Evolutionary conservation across 768 basidiomycete species (phyloP).

Genomic region (Kwoniella dejecticola): DNA sequence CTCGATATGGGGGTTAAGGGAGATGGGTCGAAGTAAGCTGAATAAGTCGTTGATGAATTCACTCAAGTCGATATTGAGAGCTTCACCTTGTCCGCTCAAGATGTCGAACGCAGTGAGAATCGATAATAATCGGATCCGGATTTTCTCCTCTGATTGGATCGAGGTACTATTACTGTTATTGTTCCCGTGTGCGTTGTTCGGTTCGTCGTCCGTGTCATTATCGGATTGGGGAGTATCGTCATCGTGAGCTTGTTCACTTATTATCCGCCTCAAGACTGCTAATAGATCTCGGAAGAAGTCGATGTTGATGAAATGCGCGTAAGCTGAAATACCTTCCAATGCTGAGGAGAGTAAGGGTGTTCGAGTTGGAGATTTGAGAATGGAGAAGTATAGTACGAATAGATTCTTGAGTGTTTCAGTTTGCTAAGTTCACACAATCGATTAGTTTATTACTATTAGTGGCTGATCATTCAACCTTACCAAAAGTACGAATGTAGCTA

Average conservation of each 20-base stretch:
- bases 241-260: constrained; percentile 59
- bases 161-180: constrained; percentile 38
- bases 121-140: constrained; percentile 67
- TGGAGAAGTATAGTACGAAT: constrained; percentile 94
- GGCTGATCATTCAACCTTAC: constrained; percentile 4
- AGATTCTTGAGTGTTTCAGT: constrained; percentile 97
- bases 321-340: constrained; percentile 86
- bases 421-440: constrained; percentile 60
- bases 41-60: constrained; percentile 87
- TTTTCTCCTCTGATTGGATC: constrained; percentile 56
- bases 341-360: constrained; percentile 79
- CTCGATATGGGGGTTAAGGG: constrained; percentile 69
- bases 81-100: constrained; percentile 96
- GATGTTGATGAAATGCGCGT: constrained; percentile 93
- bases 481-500: background rate
- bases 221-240: constrained; percentile 22
- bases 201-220: constrained; percentile 57
- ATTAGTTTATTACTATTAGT: background rate
- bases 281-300: constrained; percentile 98
- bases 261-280: constrained; percentile 76
- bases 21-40: constrained; percentile 73
- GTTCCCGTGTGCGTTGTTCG: constrained; percentile 1
- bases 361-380: constrained; percentile 80
- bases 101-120: constrained; percentile 97
- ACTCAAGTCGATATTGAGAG: constrained; percentile 90